Evolutionary conservation across 345 rosid species (phyloP).

Genomic region (Nasturtium officinale): DNA sequence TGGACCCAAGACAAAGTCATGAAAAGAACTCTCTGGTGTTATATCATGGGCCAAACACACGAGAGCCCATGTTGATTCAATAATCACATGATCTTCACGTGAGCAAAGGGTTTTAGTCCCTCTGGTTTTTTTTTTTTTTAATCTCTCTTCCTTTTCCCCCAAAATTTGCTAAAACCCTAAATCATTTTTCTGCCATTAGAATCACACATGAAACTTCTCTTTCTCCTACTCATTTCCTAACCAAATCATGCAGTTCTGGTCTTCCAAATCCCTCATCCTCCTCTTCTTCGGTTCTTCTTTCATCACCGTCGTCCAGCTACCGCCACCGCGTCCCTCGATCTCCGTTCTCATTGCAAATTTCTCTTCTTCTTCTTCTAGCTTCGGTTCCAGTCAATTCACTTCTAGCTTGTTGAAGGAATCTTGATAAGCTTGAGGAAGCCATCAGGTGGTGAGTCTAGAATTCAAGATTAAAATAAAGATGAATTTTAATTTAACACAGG

Average conservation of each 20-base stretch:
- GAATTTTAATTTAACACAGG: not conserved
- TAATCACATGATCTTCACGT: conserved; percentile 16
- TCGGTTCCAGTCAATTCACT: not conserved
- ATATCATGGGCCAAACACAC: not conserved
- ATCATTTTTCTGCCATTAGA: conserved; percentile 16
- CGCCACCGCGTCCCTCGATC: conserved; percentile 15
- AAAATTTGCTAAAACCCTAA: conserved; percentile 28
- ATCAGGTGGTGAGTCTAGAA: conserved; percentile 40
- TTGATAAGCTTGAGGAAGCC: conserved; percentile 55
- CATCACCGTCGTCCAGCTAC: not conserved
- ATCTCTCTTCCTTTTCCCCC: not conserved
- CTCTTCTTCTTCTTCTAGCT: conserved; percentile 34
- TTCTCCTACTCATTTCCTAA: conserved; percentile 1
- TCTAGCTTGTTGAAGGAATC: conserved; percentile 53
- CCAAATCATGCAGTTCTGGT: conserved; percentile 40
- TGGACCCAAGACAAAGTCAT: not conserved
- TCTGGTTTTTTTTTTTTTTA: conserved; percentile 6
- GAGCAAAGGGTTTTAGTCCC: conserved; percentile 8
- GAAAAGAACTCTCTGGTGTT: not conserved
- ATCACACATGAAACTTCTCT: conserved; percentile 15
- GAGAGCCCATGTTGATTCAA: not conserved
- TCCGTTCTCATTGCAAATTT: conserved; percentile 46
- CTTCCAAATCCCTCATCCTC: conserved; percentile 32
- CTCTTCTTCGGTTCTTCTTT: conserved; percentile 23
- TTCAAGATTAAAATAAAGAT: conserved; percentile 22